phyloP scores from a whole-genome alignment of 768 basidiomycete genomes.

The Russula ochroleuca region DNA sequence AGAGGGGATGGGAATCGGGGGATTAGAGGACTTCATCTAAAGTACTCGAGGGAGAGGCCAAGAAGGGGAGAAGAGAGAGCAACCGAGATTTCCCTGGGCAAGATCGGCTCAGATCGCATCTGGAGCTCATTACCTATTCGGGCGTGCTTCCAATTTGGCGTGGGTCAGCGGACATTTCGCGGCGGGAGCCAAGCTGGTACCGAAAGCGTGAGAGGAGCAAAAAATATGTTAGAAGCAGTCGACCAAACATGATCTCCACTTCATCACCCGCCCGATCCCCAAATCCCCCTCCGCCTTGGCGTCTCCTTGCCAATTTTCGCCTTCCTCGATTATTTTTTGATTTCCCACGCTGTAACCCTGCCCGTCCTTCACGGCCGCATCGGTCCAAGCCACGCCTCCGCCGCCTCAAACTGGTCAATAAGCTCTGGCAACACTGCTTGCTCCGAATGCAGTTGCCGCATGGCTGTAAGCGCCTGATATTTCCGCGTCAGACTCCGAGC shows the following conservation, averaged over 20 bases:
- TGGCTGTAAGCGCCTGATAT: constrained; percentile 73
- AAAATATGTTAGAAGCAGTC: neutral
- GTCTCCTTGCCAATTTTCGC: constrained; percentile 14
- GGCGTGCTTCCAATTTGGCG: constrained; percentile 19
- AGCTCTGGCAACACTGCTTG: constrained; percentile 77
- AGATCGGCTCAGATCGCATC: constrained; percentile 27
- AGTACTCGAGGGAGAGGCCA: constrained; percentile 27
- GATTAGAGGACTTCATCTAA: constrained; percentile 16
- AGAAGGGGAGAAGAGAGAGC: too few species aligned
- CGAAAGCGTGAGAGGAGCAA: neutral
- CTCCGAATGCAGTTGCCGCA: constrained; percentile 84
- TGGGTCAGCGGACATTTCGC: constrained; percentile 32
- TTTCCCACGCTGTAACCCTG: constrained; percentile 16
- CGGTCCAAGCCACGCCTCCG: constrained; percentile 89
- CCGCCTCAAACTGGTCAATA: constrained; percentile 94
- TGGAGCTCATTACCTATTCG: constrained; percentile 10
- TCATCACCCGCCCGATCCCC: constrained; percentile 1
- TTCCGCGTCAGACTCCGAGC: constrained; percentile 22
- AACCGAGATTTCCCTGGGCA: constrained; percentile 15
- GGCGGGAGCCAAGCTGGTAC: constrained; percentile 21
- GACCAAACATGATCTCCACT: constrained; percentile 17
- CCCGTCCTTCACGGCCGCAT: constrained; percentile 65
- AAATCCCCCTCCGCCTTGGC: constrained; percentile 5
- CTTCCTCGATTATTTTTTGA: neutral
- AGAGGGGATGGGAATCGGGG: constrained; percentile 20